Percentiles rank a stretch among this genome's conserved stretches.
phyloP scores from a whole-genome alignment of 257 asterid species.

The Solanum paucissectum region DNA sequence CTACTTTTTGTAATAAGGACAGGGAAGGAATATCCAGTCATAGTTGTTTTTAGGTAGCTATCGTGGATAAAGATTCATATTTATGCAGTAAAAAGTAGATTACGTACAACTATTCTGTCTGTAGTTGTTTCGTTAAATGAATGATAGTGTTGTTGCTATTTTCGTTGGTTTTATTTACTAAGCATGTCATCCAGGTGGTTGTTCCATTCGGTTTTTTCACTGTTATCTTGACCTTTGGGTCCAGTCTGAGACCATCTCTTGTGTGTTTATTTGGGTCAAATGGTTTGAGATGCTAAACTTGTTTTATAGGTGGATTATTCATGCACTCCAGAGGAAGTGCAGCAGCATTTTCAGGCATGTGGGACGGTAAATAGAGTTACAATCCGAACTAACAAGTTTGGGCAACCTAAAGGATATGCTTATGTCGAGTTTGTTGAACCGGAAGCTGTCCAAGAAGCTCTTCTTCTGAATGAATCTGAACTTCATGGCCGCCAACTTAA shows the following conservation, averaged over 20 bases:
- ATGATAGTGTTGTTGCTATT: not conserved
- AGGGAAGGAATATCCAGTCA: not conserved
- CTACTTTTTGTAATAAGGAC: not conserved
- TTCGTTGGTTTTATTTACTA: not conserved
- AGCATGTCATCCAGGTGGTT: not conserved
- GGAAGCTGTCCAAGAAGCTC: conserved; percentile 84
- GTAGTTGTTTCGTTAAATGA: not conserved
- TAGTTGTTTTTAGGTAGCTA: not conserved
- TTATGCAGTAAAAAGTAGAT: not conserved
- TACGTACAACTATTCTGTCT: not conserved
- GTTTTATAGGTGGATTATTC: conserved; percentile 79
- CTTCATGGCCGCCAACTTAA: conserved; percentile 90
- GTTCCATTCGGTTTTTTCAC: not conserved
- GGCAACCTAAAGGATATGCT: conserved; percentile 97
- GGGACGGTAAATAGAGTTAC: conserved; percentile 96
- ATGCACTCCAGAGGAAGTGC: conserved; percentile 95
- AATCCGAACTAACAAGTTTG: conserved; percentile 84
- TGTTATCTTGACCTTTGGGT: not conserved
- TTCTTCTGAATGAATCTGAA: conserved; percentile 81
- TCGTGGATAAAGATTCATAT: not conserved
- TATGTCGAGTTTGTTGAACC: conserved; percentile 80
- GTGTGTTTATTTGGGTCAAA: not conserved
- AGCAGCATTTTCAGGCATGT: conserved; percentile 90
- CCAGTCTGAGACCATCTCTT: not conserved
- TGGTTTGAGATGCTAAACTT: not conserved